phyloP scores from a whole-genome alignment of 2,329 filamentous ascomycete species.

The Ophioceras dolichostomum region DNA sequence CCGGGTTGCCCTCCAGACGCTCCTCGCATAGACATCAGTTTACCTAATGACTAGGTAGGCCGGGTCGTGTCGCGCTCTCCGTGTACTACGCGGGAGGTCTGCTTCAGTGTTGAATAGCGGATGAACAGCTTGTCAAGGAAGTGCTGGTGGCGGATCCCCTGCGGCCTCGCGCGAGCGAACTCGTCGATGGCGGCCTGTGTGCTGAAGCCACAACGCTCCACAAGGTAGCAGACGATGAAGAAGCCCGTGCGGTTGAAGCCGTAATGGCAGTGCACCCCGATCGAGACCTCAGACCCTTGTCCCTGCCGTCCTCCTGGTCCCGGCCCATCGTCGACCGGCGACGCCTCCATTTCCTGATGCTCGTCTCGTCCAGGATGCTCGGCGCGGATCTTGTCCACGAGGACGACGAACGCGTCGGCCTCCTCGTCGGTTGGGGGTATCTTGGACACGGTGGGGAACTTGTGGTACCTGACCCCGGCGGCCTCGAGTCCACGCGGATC shows the following conservation, averaged over 20 bases:
- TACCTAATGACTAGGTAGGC: too few species aligned
- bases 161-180: conserved; percentile 61
- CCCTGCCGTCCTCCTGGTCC: too few species aligned
- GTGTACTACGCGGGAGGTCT: too few species aligned
- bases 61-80: too few species aligned
- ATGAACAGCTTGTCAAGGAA: conserved; percentile 78
- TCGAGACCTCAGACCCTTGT: too few species aligned
- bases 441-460: conserved; percentile 87
- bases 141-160: conserved; percentile 80
- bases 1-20: too few species aligned
- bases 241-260: conserved; percentile 93
- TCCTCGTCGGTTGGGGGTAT: conserved; percentile 57
- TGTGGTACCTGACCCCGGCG: conserved; percentile 61
- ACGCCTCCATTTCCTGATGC: conserved; percentile 21
- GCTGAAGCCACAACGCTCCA: conserved; percentile 61
- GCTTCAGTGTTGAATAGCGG: conserved; percentile 38
- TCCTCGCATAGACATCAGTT: too few species aligned
- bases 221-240: conserved; percentile 81
- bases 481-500: conserved; percentile 59
- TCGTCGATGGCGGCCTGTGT: conserved; percentile 68
- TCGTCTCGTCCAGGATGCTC: too few species aligned
- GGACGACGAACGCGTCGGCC: conserved; percentile 37
- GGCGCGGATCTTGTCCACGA: conserved; percentile 47
- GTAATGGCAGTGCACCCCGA: conserved; percentile 91
- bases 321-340: not conserved